A percentile compares a stretch with the other conserved stretches of the same genome.
Evolutionary conservation across 352 stramenopile genomes (phyloP).

Genomic region (Globisporangium uncinulatum): DNA sequence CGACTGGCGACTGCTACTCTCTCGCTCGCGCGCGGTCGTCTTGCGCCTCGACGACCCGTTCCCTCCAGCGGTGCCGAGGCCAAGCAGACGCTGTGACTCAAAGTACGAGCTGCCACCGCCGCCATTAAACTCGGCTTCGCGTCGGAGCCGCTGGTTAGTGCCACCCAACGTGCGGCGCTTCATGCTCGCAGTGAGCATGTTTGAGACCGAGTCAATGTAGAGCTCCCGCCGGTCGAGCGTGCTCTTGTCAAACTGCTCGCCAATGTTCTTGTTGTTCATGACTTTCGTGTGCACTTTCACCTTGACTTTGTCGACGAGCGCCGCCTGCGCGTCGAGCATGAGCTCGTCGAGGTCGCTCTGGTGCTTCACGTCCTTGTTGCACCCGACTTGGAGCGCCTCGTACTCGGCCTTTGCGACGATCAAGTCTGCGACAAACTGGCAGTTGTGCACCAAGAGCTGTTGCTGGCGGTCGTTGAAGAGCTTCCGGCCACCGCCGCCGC

Average conservation of each 20-base stretch:
- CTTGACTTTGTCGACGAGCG: slow-evolving; percentile 70
- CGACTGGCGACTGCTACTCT: slow-evolving; percentile 13
- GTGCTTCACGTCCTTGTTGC: slow-evolving; percentile 53
- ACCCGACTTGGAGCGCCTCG: slow-evolving; percentile 60
- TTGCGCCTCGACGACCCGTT: slow-evolving; percentile 23
- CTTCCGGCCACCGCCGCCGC: slow-evolving; percentile 28
- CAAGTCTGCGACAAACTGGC: slow-evolving; percentile 76
- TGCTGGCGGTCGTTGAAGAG: slow-evolving; percentile 81
- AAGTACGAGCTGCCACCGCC: slow-evolving; percentile 26
- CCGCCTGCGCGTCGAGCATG: slow-evolving; percentile 59
- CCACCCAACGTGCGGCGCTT: slow-evolving; percentile 56
- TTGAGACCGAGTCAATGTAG: slow-evolving; percentile 73
- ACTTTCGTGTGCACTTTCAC: slow-evolving; percentile 80
- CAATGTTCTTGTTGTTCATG: slow-evolving; percentile 89
- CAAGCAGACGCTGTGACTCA: slow-evolving; percentile 41
- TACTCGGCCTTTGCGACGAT: slow-evolving; percentile 73
- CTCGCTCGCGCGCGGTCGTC: slow-evolving; percentile 16
- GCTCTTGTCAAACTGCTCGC: slow-evolving; percentile 83
- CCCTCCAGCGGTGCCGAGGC: slow-evolving; percentile 8
- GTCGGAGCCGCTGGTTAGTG: slow-evolving; percentile 7
- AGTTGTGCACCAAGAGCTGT: slow-evolving; percentile 69
- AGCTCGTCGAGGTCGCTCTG: slow-evolving; percentile 43
- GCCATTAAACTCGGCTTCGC: slow-evolving; percentile 11
- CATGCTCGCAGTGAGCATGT: slow-evolving; percentile 71
- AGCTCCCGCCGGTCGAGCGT: slow-evolving; percentile 70